phyloP scores from a whole-genome alignment of 306 rosid genomes.

The Prunus davidiana region DNA sequence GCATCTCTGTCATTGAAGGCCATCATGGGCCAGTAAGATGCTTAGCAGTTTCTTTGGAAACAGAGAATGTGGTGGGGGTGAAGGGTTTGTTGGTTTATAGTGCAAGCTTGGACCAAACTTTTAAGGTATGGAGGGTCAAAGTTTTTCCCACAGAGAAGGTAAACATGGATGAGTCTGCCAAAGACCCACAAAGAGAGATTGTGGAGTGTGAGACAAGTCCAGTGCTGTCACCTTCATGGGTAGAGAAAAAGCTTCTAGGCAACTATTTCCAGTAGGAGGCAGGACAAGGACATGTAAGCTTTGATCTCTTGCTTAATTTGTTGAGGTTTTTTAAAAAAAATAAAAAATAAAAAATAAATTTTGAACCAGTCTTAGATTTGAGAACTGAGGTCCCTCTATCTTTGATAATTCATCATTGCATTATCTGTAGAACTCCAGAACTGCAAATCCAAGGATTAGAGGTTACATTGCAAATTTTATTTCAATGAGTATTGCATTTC shows the following conservation, averaged over 20 bases:
- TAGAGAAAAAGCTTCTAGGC: constrained; percentile 38
- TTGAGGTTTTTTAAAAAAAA: background rate
- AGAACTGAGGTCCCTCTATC: background rate
- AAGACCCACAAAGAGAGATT: constrained; percentile 37
- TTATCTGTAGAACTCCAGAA: too few relatives aligned
- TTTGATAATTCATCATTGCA: background rate
- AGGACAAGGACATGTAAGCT: constrained; percentile 12
- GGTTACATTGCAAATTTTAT: background rate
- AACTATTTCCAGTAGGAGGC: constrained; percentile 22
- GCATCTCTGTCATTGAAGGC: constrained; percentile 47
- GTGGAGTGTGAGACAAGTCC: constrained; percentile 44
- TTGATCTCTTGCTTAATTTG: background rate
- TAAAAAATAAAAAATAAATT: background rate
- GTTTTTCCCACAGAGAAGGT: constrained; percentile 34
- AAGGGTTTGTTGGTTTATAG: constrained; percentile 48
- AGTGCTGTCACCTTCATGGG: constrained; percentile 45
- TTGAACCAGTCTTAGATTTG: background rate
- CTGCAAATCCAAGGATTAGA: background rate
- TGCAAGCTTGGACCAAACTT: constrained; percentile 58
- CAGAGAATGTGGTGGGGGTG: constrained; percentile 29
- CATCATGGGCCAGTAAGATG: constrained; percentile 55
- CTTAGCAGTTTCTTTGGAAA: constrained; percentile 45
- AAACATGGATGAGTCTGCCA: constrained; percentile 18
- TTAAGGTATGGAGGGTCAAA: constrained; percentile 57
- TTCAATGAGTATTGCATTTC: background rate